A percentile compares a stretch with the other conserved stretches of the same genome.
Evolutionary conservation across 768 basidiomycete genomes (phyloP).

Genomic region (Calocera viscosa): DNA sequence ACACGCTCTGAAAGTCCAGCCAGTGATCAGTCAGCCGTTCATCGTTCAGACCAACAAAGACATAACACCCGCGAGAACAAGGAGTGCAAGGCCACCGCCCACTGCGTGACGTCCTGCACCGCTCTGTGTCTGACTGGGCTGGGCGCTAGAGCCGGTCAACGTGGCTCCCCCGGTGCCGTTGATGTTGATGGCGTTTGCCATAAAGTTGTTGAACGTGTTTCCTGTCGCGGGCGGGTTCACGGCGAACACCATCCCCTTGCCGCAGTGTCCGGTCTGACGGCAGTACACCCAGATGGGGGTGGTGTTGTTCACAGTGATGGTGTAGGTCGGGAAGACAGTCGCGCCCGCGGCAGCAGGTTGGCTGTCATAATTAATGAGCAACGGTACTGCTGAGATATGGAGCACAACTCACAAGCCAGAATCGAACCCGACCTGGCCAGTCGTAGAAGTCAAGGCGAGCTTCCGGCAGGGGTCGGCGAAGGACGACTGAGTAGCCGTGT

Average conservation of each 20-base stretch:
- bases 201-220: constrained; percentile 12
- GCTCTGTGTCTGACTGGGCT: background rate
- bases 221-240: constrained; percentile 37
- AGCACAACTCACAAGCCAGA: constrained; percentile 42
- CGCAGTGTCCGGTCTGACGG: constrained; percentile 20
- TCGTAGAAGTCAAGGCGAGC: constrained; percentile 35
- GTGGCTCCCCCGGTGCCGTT: constrained; percentile 3
- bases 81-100: background rate
- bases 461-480: constrained; percentile 53
- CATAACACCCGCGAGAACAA: background rate
- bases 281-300: constrained; percentile 25
- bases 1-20: background rate
- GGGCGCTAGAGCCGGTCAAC: background rate
- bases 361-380: background rate
- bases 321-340: background rate
- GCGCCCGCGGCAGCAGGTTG: background rate
- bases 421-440: constrained; percentile 41
- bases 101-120: background rate
- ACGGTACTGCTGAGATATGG: background rate
- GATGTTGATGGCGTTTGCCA: background rate
- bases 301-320: constrained; percentile 11
- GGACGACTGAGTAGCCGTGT: constrained; percentile 44
- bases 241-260: constrained; percentile 31
- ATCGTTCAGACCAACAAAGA: background rate
- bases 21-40: background rate